phyloP scores from a whole-genome alignment of 2,329 filamentous ascomycete species.

The Arthrobotrys pseudoclavata region DNA sequence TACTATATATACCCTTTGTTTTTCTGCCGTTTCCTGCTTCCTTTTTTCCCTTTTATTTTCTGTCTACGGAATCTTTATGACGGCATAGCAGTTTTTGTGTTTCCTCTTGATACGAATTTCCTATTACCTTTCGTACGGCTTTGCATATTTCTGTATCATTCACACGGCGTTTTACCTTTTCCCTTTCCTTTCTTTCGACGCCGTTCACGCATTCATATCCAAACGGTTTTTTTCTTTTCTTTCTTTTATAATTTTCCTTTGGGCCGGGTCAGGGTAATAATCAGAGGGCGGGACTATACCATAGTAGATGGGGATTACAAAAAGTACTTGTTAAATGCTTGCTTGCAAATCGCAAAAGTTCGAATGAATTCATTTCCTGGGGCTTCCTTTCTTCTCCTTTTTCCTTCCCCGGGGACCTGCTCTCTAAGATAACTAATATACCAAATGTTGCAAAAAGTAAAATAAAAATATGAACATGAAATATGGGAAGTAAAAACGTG shows the following conservation, averaged over 20 bases:
- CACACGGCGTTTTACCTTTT: constrained; percentile 3
- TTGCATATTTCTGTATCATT: constrained; percentile 1
- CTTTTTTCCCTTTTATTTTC: constrained; percentile 11
- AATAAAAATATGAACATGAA: constrained; percentile 3
- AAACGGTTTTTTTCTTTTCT: not conserved
- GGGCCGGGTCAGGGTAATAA: too few species aligned
- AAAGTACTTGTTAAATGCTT: too few species aligned
- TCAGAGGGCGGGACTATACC: too few species aligned
- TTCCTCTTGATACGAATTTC: constrained; percentile 15
- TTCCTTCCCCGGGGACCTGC: not conserved
- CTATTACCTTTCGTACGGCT: constrained; percentile 12
- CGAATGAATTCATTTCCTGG: too few species aligned
- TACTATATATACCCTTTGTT: constrained; percentile 45
- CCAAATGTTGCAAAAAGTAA: too few species aligned
- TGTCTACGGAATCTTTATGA: not conserved
- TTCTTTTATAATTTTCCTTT: too few species aligned
- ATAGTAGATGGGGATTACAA: too few species aligned
- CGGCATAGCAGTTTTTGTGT: constrained; percentile 3
- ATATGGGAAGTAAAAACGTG: not conserved
- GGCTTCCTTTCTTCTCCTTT: not conserved
- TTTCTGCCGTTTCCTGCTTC: constrained; percentile 29
- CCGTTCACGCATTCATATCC: too few species aligned
- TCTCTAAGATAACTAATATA: not conserved
- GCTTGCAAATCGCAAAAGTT: too few species aligned
- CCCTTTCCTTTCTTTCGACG: not conserved